phyloP scores from a whole-genome alignment of 495 filamentous ascomycete species.

The Melanomma pulvis-pyrius region DNA sequence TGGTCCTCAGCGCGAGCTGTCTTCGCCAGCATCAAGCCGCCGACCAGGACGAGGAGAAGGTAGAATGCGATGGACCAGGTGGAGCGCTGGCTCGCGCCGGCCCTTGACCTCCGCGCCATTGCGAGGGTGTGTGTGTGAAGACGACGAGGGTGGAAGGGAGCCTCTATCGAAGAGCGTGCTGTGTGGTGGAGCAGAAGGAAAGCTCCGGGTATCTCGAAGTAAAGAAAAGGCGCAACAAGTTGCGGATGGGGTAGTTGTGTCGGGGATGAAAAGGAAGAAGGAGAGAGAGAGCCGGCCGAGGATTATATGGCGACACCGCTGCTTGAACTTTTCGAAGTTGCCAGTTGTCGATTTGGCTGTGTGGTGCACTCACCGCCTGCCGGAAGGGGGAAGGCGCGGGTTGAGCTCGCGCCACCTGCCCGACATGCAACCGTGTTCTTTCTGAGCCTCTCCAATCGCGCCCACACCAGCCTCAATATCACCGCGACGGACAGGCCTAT shows the following conservation, averaged over 20 bases:
- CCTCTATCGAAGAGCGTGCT: conserved; percentile 20
- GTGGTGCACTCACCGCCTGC: conserved; percentile 16
- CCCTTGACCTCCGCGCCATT: conserved; percentile 43
- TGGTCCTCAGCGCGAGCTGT: conserved; percentile 73
- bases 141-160: neutral
- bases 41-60: conserved; percentile 78
- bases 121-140: conserved; percentile 13
- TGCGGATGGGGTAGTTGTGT: conserved; percentile 3
- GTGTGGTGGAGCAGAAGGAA: conserved; percentile 3
- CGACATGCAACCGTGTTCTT: conserved; percentile 12
- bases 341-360: conserved; percentile 11
- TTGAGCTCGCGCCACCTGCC: conserved; percentile 18
- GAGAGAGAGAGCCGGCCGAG: neutral
- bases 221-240: conserved; percentile 17
- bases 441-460: neutral
- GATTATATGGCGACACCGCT: conserved; percentile 14
- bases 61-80: conserved; percentile 79
- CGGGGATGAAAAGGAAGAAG: conserved; percentile 11
- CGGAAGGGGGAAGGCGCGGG: conserved; percentile 7
- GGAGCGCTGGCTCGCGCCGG: conserved; percentile 43
- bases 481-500: neutral
- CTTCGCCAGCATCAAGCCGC: conserved; percentile 72
- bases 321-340: conserved; percentile 23
- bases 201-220: conserved; percentile 23
- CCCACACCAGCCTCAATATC: neutral